Percentiles rank a stretch among this genome's conserved stretches.
Conservation (phyloP, 805 yeast genomes). For the Wickerhamomyces mucosus region DNA sequence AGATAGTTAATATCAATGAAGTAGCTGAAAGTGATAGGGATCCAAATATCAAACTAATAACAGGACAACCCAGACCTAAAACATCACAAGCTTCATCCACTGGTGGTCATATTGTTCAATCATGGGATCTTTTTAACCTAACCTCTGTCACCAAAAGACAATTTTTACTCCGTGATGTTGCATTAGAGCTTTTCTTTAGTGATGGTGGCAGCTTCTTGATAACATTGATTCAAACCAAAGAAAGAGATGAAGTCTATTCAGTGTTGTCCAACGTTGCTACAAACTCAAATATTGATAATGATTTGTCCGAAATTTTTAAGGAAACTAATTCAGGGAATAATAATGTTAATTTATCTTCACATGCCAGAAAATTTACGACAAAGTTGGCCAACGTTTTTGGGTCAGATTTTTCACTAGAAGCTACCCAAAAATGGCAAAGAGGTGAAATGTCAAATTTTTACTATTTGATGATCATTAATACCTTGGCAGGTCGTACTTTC, state of each 20-base stretch:
- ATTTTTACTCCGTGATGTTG: slow-evolving; percentile 71
- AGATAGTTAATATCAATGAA: slow-evolving; percentile 56
- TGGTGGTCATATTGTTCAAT: slow-evolving; percentile 36
- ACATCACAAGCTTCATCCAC: slow-evolving; percentile 10
- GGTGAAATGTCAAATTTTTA: slow-evolving; percentile 81
- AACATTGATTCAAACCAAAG: slow-evolving; percentile 45
- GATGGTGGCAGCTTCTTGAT: slow-evolving; percentile 65
- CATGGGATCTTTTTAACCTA: slow-evolving; percentile 54
- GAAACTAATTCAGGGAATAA: slow-evolving; percentile 30
- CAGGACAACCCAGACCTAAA: slow-evolving; percentile 32
- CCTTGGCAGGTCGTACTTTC: slow-evolving; percentile 81
- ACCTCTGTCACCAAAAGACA: slow-evolving; percentile 65
- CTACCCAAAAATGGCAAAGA: slow-evolving; percentile 62
- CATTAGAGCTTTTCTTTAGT: slow-evolving; percentile 65
- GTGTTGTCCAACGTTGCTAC: slow-evolving; percentile 40
- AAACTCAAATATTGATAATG: slow-evolving; percentile 41
- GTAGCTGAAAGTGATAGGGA: slow-evolving; percentile 58
- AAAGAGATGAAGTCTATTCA: slow-evolving; percentile 47
- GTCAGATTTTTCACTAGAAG: slow-evolving; percentile 28
- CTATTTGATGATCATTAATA: slow-evolving; percentile 70
- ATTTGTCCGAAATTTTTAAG: slow-evolving; percentile 43
- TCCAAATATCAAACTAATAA: slow-evolving; percentile 55
- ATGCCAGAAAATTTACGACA: slow-evolving; percentile 24
- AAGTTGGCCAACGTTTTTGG: slow-evolving; percentile 39
- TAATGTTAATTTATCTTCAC: slow-evolving; percentile 21